Evolutionary conservation across 495 filamentous ascomycete species (phyloP), one percentile per base, ranked within the genome.

Genomic region (Penicillium chermesinum): DNA sequence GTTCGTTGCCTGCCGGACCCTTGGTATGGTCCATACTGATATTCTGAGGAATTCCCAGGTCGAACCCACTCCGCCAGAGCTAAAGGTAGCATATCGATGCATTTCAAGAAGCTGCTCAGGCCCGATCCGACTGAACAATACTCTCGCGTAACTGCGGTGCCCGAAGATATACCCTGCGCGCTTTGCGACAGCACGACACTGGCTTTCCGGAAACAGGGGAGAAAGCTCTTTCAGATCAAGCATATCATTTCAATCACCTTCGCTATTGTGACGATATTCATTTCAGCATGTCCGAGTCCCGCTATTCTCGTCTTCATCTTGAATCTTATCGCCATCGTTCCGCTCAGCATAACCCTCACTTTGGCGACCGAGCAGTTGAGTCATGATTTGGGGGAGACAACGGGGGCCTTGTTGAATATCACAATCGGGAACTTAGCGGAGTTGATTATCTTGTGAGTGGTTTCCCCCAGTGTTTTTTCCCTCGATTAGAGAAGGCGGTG

Each of bases 381-480:
- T 7, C 27, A 35, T 7, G 47, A 52, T 21, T 27, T 57, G 37
- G 61, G 61, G 14, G 55, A 54, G 38, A 57, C 59, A 9, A 38
- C 48, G 13, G 61, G 61, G 20, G 61, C 52, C 16, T 38, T 64
- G 15, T 40, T 64, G 38, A 94, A 91, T 53, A 86, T 91, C 5
- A 89, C 86, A n/a, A 91, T 93, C 65, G 88, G 88, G 42, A 94
- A 94, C 65, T 86, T 88, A 18, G 88, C 91, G 2, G 88, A 94
- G 67, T 67, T 94, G 57, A 93, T 93, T 63, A 89, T 93, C 53
- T 93, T 89, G 57, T 62, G 41, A 35, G 55, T 52, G 3, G 9
- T 15, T 27, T 22, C 14, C 14, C 7, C 2, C 13, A 18, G 17
- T 22, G 7, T 41, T 9, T 8, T 21, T 35, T 17, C 10, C 15